Evolutionary conservation across 2,329 filamentous ascomycete species (phyloP).

Genomic region (Grosmannia penicillata): DNA sequence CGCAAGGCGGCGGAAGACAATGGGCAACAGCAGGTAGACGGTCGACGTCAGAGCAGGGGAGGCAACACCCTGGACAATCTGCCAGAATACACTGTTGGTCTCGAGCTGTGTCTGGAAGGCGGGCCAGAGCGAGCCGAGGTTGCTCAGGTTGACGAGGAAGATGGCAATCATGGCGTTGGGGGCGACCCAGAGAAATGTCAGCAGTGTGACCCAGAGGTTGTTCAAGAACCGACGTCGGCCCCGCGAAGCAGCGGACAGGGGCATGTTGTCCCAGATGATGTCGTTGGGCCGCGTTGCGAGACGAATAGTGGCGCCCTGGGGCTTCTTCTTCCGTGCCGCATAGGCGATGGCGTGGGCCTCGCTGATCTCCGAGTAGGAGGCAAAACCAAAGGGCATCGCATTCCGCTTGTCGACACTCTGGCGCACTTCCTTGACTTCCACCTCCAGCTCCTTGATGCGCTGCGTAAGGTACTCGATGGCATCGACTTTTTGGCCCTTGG

Average conservation of each 20-base stretch:
- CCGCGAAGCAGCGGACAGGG: conserved; percentile 51
- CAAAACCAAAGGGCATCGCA: conserved; percentile 84
- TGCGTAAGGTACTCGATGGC: conserved; percentile 87
- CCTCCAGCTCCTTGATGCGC: conserved; percentile 69
- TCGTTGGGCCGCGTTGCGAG: conserved; percentile 81
- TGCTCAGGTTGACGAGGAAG: conserved; percentile 74
- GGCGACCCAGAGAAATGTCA: conserved; percentile 77
- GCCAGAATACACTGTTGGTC: conserved; percentile 55
- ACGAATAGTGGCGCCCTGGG: conserved; percentile 59
- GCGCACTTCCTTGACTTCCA: conserved; percentile 71
- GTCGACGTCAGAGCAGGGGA: conserved; percentile 78
- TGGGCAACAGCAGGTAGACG: conserved; percentile 75
- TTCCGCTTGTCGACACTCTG: conserved; percentile 73
- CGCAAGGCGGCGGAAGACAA: conserved; percentile 78
- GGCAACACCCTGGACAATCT: conserved; percentile 79
- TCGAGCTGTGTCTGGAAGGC: conserved; percentile 54
- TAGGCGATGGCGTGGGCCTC: conserved; percentile 84
- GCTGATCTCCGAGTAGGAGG: conserved; percentile 77
- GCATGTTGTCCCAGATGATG: conserved; percentile 91
- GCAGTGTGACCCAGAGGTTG: conserved; percentile 64
- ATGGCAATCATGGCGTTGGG: conserved; percentile 92
- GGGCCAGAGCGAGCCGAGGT: conserved; percentile 67
- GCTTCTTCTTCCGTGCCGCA: conserved; percentile 64
- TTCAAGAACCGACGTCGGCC: conserved; percentile 64
- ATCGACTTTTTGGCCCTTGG: conserved; percentile 65